Conservation (phyloP, 306 rosid species). For the Carpinus fangiana region DNA sequence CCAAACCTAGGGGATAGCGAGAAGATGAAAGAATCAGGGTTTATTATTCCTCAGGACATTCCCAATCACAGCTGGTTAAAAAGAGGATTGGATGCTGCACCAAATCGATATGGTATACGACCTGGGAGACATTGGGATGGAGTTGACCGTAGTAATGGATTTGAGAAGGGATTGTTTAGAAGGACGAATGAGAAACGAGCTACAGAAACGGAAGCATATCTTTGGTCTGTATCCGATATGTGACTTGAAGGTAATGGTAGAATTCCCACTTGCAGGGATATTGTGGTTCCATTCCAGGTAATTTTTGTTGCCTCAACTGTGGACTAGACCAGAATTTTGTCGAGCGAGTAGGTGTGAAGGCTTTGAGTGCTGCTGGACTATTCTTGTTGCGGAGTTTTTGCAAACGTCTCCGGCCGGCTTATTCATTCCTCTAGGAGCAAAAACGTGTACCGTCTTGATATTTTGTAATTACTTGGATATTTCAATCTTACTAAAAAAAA, state of each 20-base stretch:
- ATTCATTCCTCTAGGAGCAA: too few relatives aligned
- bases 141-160: slow-evolving; percentile 84
- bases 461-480: too few relatives aligned
- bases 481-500: too few relatives aligned
- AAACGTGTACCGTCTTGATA: too few relatives aligned
- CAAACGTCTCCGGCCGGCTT: too few relatives aligned
- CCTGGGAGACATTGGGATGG: slow-evolving; percentile 99
- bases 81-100: slow-evolving; percentile 74
- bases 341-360: neutral
- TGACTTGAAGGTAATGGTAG: slow-evolving; percentile 24
- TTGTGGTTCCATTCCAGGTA: neutral
- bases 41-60: slow-evolving; percentile 80
- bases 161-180: slow-evolving; percentile 68
- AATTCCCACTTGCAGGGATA: neutral
- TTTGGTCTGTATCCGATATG: slow-evolving; percentile 96
- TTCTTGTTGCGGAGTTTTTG: neutral
- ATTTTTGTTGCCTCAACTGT: too few relatives aligned
- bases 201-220: slow-evolving; percentile 80
- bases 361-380: neutral
- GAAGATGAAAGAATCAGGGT: slow-evolving; percentile 83
- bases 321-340: too few relatives aligned
- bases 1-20: slow-evolving; percentile 64
- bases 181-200: slow-evolving; percentile 77
- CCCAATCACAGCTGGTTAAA: slow-evolving; percentile 87
- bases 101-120: slow-evolving; percentile 73